Percentiles rank a stretch among this genome's conserved stretches.
phyloP scores from a whole-genome alignment of 2,329 filamentous ascomycete species.

The Fusarium metavorans region DNA sequence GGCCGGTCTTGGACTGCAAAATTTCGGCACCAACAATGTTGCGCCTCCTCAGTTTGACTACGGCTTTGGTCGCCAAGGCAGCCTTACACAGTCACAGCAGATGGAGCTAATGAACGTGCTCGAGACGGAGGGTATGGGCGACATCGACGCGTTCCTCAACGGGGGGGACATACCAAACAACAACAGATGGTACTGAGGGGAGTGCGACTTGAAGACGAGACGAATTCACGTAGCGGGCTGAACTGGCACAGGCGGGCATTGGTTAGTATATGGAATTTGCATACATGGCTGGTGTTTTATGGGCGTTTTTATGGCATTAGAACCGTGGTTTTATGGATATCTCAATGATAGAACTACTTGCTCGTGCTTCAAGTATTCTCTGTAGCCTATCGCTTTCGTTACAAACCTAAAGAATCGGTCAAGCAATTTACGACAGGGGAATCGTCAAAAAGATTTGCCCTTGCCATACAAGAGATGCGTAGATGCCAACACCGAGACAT shows the following conservation, averaged over 20 bases:
- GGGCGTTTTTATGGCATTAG: constrained; percentile 27
- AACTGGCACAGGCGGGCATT: constrained; percentile 1
- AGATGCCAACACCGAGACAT: neutral
- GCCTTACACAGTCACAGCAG: constrained; percentile 83
- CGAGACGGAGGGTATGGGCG: constrained; percentile 74
- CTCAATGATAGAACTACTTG: constrained; percentile 19
- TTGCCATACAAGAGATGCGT: neutral
- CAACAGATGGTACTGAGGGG: constrained; percentile 49
- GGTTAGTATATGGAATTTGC: neutral
- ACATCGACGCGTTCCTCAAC: constrained; percentile 72
- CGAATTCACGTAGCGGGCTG: constrained; percentile 11
- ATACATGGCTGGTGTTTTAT: constrained; percentile 27
- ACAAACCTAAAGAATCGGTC: neutral
- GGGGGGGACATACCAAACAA: constrained; percentile 46
- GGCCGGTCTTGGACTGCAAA: constrained; percentile 50
- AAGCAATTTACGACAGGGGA: neutral
- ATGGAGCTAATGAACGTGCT: constrained; percentile 84
- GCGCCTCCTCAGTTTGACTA: constrained; percentile 47
- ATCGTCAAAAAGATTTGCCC: neutral
- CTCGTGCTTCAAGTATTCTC: constrained; percentile 9
- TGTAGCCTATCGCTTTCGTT: constrained; percentile 4
- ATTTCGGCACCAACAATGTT: constrained; percentile 42
- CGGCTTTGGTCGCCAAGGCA: constrained; percentile 70
- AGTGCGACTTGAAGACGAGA: constrained; percentile 6
- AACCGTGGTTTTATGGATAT: constrained; percentile 16